Evolutionary conservation across 371 early-diverging fungal species (phyloP).

Genomic region (Apophysomyces trapeziformis): DNA sequence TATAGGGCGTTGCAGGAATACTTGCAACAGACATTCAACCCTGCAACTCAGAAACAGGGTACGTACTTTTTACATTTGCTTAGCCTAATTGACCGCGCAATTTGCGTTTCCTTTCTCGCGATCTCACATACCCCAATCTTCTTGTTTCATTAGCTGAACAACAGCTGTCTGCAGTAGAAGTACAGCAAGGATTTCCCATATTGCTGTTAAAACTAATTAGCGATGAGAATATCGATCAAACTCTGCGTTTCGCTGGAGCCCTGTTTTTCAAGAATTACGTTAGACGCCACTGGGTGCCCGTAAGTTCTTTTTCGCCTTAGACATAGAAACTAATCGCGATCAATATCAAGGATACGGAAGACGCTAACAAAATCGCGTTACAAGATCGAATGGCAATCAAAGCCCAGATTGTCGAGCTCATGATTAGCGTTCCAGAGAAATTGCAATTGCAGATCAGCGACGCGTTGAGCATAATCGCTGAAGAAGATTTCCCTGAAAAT

Average conservation of each 20-base stretch:
- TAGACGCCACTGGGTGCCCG: slow-evolving; percentile 85
- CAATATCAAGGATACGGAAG: slow-evolving; percentile 51
- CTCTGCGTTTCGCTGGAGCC: slow-evolving; percentile 81
- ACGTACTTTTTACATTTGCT: neutral
- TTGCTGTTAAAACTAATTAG: slow-evolving; percentile 74
- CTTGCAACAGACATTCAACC: slow-evolving; percentile 79
- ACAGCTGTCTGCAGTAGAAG: slow-evolving; percentile 63
- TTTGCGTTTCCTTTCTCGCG: slow-evolving; percentile 7
- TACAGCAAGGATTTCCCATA: slow-evolving; percentile 75
- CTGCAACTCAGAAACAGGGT: slow-evolving; percentile 81
- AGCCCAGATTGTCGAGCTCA: slow-evolving; percentile 77
- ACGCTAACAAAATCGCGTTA: slow-evolving; percentile 57
- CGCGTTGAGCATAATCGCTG: slow-evolving; percentile 89
- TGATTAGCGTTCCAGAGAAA: slow-evolving; percentile 80
- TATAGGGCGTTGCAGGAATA: slow-evolving; percentile 68
- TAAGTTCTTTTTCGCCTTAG: slow-evolving; percentile 33
- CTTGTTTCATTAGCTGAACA: slow-evolving; percentile 60
- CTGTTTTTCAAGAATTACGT: slow-evolving; percentile 96
- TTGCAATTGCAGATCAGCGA: slow-evolving; percentile 93
- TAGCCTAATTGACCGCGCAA: neutral
- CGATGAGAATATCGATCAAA: slow-evolving; percentile 55
- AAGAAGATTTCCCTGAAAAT: slow-evolving; percentile 86
- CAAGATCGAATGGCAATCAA: slow-evolving; percentile 86
- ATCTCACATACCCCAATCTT: neutral
- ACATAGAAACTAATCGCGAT: neutral